Percentiles rank a stretch among this genome's conserved stretches.
Evolutionary conservation across 2,329 filamentous ascomycete species (phyloP).

Genomic region (Cryphonectria radicalis): DNA sequence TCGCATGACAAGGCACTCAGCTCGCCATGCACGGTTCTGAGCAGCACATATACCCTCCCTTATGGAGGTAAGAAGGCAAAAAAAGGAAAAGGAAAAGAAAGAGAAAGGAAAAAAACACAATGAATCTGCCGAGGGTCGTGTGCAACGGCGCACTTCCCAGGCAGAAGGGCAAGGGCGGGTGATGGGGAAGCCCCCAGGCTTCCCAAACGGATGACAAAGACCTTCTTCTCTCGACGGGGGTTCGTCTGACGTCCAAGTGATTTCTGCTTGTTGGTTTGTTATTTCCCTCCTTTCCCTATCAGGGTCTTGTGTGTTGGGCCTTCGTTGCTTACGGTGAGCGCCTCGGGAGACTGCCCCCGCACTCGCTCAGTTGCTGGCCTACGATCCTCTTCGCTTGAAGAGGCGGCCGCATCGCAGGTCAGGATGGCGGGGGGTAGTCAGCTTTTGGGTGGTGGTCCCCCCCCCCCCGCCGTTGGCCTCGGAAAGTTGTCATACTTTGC

Average conservation of each 20-base stretch:
- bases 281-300: neutral
- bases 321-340: neutral
- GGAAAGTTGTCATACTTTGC: neutral
- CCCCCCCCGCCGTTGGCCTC: too few species aligned
- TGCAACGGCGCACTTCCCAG: neutral
- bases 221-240: neutral
- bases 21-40: neutral
- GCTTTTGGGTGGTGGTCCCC: neutral
- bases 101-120: too few species aligned
- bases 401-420: neutral
- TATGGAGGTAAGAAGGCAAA: too few species aligned
- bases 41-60: too few species aligned
- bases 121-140: neutral
- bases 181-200: neutral
- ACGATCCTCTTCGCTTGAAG: neutral
- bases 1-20: neutral
- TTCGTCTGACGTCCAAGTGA: neutral
- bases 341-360: neutral
- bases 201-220: neutral
- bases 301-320: neutral
- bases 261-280: neutral
- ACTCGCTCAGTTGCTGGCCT: neutral
- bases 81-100: too few species aligned
- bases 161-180: neutral
- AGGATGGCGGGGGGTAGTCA: neutral